These are phyloP conservation scores for Lipomyces mesembrius DNA, from an alignment of 805 yeast species.

Conservation along the genomic window DNA sequence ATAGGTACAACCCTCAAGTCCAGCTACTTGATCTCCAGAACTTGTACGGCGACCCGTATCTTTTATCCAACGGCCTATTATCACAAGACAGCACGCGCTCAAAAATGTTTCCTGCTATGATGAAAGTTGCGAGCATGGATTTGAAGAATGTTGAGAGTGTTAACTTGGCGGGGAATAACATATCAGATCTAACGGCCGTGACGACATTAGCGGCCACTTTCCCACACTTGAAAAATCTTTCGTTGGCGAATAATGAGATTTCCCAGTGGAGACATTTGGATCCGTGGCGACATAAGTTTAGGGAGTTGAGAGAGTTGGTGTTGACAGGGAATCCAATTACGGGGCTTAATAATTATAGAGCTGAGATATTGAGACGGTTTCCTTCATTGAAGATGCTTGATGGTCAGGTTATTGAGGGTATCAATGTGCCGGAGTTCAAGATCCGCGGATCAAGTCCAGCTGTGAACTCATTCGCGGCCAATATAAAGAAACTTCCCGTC, in stretches of 20 bases:
- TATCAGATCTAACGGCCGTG: constrained; percentile 64
- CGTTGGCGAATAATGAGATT: constrained; percentile 77
- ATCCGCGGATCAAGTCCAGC: constrained; percentile 24
- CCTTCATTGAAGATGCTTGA: constrained; percentile 82
- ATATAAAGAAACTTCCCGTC: constrained; percentile 43
- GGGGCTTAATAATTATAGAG: constrained; percentile 48
- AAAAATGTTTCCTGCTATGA: constrained; percentile 86
- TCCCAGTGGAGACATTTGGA: constrained; percentile 64
- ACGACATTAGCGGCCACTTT: constrained; percentile 70
- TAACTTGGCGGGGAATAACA: constrained; percentile 63
- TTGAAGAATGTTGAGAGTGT: constrained; percentile 37
- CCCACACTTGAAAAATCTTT: constrained; percentile 77
- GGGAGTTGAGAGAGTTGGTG: constrained; percentile 73
- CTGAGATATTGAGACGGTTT: constrained; percentile 70
- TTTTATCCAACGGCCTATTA: constrained; percentile 67
- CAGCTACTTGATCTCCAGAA: constrained; percentile 71
- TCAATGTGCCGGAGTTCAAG: constrained; percentile 48
- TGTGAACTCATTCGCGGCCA: constrained; percentile 19
- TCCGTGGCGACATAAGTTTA: constrained; percentile 76
- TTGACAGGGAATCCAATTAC: constrained; percentile 75
- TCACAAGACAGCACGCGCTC: constrained; percentile 55
- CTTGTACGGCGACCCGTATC: constrained; percentile 65
- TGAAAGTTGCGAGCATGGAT: constrained; percentile 25
- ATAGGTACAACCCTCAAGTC: constrained; percentile 67
- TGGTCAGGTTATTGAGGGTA: constrained; percentile 78